Conservation (phyloP, 1,284 basidiomycete genomes). For the Ganoderma sp. region DNA sequence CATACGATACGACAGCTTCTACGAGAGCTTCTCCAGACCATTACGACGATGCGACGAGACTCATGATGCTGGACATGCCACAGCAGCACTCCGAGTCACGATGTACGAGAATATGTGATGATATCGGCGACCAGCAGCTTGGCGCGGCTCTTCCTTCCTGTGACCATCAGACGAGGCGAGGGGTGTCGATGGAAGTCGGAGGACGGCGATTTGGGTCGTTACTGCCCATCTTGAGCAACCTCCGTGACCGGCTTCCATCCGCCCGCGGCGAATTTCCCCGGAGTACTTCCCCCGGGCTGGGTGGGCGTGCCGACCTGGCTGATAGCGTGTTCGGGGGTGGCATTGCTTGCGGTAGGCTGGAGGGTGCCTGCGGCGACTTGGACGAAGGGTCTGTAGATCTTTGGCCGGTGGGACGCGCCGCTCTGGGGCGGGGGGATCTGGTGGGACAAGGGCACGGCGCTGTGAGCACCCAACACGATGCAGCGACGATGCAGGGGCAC, state of each 20-base stretch:
- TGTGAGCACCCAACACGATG: slow-evolving; percentile 13
- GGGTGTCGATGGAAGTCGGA: neutral
- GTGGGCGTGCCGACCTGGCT: slow-evolving; percentile 29
- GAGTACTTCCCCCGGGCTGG: slow-evolving; percentile 28
- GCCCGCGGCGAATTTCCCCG: slow-evolving; percentile 31
- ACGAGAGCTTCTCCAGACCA: slow-evolving; percentile 13
- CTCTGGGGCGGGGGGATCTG: slow-evolving; percentile 53
- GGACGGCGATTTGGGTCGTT: neutral
- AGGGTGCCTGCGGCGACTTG: slow-evolving; percentile 27
- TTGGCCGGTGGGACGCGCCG: slow-evolving; percentile 28
- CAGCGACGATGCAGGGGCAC: slow-evolving; percentile 9
- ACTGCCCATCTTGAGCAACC: slow-evolving; percentile 11
- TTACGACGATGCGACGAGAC: slow-evolving; percentile 5
- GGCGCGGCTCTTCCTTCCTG: slow-evolving; percentile 7
- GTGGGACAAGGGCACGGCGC: slow-evolving; percentile 1
- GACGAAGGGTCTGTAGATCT: slow-evolving; percentile 36
- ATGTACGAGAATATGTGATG: neutral
- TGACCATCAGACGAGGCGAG: slow-evolving; percentile 6
- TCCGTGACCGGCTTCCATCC: slow-evolving; percentile 35
- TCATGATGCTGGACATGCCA: slow-evolving; percentile 1
- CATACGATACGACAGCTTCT: slow-evolving; percentile 21
- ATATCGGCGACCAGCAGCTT: slow-evolving; percentile 5
- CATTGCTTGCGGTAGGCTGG: slow-evolving; percentile 17
- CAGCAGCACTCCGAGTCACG: slow-evolving; percentile 7
- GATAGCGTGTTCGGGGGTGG: slow-evolving; percentile 23